phyloP scores from a whole-genome alignment of 345 rosid species.

The Citrus inodora region DNA sequence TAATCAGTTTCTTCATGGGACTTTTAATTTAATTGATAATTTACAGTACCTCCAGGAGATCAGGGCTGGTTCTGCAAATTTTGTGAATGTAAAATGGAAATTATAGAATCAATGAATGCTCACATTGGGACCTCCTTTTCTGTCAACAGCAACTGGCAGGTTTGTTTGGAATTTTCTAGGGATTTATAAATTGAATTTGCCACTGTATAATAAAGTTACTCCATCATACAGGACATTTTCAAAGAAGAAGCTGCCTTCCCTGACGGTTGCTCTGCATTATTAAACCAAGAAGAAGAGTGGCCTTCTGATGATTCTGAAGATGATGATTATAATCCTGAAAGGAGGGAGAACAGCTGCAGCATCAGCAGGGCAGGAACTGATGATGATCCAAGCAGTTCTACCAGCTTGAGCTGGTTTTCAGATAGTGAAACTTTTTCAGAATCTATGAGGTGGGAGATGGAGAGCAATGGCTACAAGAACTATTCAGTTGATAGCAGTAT shows the following conservation, averaged over 20 bases:
- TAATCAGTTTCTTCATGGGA: constrained; percentile 18
- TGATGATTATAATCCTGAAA: constrained; percentile 84
- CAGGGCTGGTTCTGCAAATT: constrained; percentile 96
- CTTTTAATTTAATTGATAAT: constrained; percentile 20
- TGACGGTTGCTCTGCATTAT: constrained; percentile 43
- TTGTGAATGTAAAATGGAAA: constrained; percentile 89
- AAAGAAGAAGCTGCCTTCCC: constrained; percentile 72
- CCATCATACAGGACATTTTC: constrained; percentile 67
- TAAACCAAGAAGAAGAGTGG: constrained; percentile 77
- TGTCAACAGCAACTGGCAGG: constrained; percentile 80
- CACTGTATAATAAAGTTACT: constrained; percentile 14
- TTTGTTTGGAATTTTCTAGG: constrained; percentile 20
- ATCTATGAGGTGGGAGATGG: constrained; percentile 37
- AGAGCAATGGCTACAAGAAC: constrained; percentile 23
- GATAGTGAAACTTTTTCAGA: constrained; percentile 54
- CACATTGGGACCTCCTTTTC: constrained; percentile 80
- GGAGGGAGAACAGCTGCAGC: constrained; percentile 42
- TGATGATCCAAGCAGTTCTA: constrained; percentile 49
- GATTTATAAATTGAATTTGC: neutral
- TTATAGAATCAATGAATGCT: constrained; percentile 87
- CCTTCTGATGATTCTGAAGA: constrained; percentile 98
- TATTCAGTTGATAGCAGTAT: constrained; percentile 36
- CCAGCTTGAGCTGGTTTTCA: constrained; percentile 80
- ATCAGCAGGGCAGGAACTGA: constrained; percentile 46
- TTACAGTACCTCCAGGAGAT: constrained; percentile 92